Evolutionary conservation across 441 rosid species (phyloP), one percentile per base, ranked within the genome.

Genomic region (Brassica hybrid): DNA sequence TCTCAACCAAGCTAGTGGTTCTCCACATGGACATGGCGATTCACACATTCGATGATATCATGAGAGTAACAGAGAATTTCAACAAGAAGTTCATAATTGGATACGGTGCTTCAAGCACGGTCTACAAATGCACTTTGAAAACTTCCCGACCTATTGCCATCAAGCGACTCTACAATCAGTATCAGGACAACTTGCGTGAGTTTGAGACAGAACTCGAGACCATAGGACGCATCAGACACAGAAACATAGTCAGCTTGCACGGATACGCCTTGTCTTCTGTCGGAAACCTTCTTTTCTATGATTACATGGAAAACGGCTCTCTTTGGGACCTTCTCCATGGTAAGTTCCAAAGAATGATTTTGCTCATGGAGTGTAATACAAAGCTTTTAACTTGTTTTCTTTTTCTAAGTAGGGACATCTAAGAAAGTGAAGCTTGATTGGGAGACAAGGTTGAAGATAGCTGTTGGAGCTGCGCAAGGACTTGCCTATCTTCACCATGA

Each of bases 401-500:
- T 81, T 77, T 92, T 82, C n/a, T 5, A 61, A 4, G 52, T 13
- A 95, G 99, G 98, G 62, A 84, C 87, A 18, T 72, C 85, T 2
- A 89, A 88, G 81, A 95, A 95, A 78, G 97, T 93, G 18, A 95
- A 89, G 80, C 90, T 95, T 57, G 97, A 91, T 66, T 95, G 98
- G 99, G 98, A 95, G 68, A 86, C 98, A 1, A 87, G 99, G 68
- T 38, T 95, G 85, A 92, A 82, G 65, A 83, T 93, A 67, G 97
- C 98, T 0, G 95, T 93, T 57, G 98, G 99, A 41, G 92, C 97
- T 58, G 97, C 98, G 0, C 97, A 91, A 79, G 99, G 99, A 67
- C 94, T 96, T 65, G 94, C 96, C 0, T 94, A 96, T 83, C 98
- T 96, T 81, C 99, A 96, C 75, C 99, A 96, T 66, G 98, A 94